These are phyloP conservation scores for Suhomyces choctaworum DNA, from an alignment of 1,139 yeast species.

Conservation along the genomic window DNA sequence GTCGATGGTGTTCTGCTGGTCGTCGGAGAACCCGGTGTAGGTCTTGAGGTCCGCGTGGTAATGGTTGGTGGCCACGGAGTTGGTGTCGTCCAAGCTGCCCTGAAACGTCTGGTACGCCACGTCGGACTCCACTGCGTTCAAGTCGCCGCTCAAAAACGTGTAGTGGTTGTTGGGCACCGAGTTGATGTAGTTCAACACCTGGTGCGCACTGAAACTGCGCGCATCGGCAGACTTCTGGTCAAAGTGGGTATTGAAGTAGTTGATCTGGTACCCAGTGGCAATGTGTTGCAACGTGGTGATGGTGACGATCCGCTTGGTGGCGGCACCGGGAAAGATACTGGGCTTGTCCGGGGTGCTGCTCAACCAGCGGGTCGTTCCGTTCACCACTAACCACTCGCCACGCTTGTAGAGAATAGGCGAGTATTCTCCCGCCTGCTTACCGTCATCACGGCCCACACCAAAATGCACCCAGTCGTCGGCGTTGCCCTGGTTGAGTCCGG, in stretches of 20 bases:
- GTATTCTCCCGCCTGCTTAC: slow-evolving; percentile 43
- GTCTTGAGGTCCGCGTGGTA: slow-evolving; percentile 33
- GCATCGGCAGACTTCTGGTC: slow-evolving; percentile 46
- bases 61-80: slow-evolving; percentile 21
- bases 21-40: slow-evolving; percentile 41
- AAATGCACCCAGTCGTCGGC: slow-evolving; percentile 36
- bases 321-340: slow-evolving; percentile 46
- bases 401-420: slow-evolving; percentile 45
- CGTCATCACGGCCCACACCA: slow-evolving; percentile 54
- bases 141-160: slow-evolving; percentile 41
- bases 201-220: slow-evolving; percentile 29
- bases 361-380: slow-evolving; percentile 46
- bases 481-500: slow-evolving; percentile 17
- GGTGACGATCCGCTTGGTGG: slow-evolving; percentile 44
- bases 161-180: slow-evolving; percentile 30
- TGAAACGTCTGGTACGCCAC: slow-evolving; percentile 33
- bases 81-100: slow-evolving; percentile 21
- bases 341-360: slow-evolving; percentile 43
- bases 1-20: slow-evolving; percentile 25
- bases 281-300: slow-evolving; percentile 33
- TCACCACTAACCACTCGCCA: slow-evolving; percentile 29
- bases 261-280: slow-evolving; percentile 25
- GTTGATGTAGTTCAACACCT: slow-evolving; percentile 34
- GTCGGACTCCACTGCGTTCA: slow-evolving; percentile 36
- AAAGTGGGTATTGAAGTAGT: slow-evolving; percentile 44